These are phyloP conservation scores for Kluyveromyces aestuarii DNA, from an alignment of 805 yeast genomes.

Conservation along the genomic window DNA sequence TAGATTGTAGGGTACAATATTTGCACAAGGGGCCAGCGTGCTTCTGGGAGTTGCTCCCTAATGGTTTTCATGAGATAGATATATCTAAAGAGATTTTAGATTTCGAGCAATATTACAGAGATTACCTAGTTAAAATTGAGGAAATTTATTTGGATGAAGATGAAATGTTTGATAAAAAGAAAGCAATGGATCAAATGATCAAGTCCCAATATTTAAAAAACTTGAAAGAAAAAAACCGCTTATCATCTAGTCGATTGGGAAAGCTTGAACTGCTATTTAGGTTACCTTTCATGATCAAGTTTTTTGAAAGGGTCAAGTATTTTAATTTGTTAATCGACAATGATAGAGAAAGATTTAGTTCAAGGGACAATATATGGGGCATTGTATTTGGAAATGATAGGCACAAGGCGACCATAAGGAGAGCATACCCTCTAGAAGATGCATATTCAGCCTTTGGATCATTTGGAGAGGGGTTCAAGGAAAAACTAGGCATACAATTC, in stretches of 20 bases:
- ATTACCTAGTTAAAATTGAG: slow-evolving; percentile 7
- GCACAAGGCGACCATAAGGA: slow-evolving; percentile 45
- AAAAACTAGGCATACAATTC: slow-evolving; percentile 55
- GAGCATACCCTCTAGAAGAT: slow-evolving; percentile 67
- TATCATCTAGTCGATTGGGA: slow-evolving; percentile 14
- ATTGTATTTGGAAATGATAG: slow-evolving; percentile 10
- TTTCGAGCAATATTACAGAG: slow-evolving; percentile 20
- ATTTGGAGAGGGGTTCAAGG: slow-evolving; percentile 49
- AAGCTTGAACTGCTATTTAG: slow-evolving; percentile 46
- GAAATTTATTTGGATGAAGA: slow-evolving; percentile 9
- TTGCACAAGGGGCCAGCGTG: not conserved
- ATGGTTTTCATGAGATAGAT: slow-evolving; percentile 5
- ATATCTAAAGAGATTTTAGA: slow-evolving; percentile 17
- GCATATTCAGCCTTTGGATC: slow-evolving; percentile 53
- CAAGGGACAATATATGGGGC: slow-evolving; percentile 10
- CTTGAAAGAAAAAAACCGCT: slow-evolving; percentile 15
- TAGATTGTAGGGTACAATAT: slow-evolving; percentile 2
- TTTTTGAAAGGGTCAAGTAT: slow-evolving; percentile 60
- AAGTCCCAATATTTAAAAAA: slow-evolving; percentile 9
- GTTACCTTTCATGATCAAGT: slow-evolving; percentile 74
- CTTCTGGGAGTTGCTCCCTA: slow-evolving; percentile 1
- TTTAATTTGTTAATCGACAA: slow-evolving; percentile 54
- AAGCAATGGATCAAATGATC: slow-evolving; percentile 25
- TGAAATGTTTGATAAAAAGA: slow-evolving; percentile 24
- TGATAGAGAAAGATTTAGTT: slow-evolving; percentile 34